phyloP scores from a whole-genome alignment of 2,329 filamentous ascomycete species.

The Exophiala xenobiotica region DNA sequence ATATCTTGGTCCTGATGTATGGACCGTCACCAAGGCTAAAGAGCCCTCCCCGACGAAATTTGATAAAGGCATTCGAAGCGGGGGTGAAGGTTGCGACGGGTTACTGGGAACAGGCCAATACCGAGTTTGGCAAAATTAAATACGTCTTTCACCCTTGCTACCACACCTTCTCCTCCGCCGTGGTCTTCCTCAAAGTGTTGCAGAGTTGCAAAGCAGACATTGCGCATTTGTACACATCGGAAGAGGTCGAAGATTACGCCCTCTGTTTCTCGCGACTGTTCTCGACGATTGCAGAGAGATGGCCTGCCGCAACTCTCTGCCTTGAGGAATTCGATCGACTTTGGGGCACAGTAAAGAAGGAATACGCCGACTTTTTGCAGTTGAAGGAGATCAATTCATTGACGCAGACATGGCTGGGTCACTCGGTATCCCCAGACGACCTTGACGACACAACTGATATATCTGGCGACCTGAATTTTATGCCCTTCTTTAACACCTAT shows the following conservation, averaged over 20 bases:
- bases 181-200: slow-evolving; percentile 6
- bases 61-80: slow-evolving; percentile 7
- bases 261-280: slow-evolving; percentile 10
- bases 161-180: slow-evolving; percentile 12
- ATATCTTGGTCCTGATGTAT: slow-evolving; percentile 10
- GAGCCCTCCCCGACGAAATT: background rate
- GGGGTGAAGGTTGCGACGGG: slow-evolving; percentile 3
- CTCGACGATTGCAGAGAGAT: slow-evolving; percentile 12
- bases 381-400: background rate
- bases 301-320: slow-evolving; percentile 10
- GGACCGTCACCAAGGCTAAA: slow-evolving; percentile 5
- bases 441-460: background rate
- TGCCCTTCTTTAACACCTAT: slow-evolving; percentile 1
- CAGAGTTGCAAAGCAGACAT: slow-evolving; percentile 7
- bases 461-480: background rate
- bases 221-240: slow-evolving; percentile 1
- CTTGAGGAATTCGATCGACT: slow-evolving; percentile 13
- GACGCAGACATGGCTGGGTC: background rate
- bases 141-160: slow-evolving; percentile 14
- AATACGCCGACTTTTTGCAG: slow-evolving; percentile 8
- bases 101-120: slow-evolving; percentile 11
- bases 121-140: slow-evolving; percentile 11
- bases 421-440: background rate
- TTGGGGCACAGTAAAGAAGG: slow-evolving; percentile 1
- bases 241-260: slow-evolving; percentile 9